These are phyloP conservation scores for Penicillium frequentans DNA, from an alignment of 2,329 filamentous ascomycete genomes.

Conservation along the genomic window DNA sequence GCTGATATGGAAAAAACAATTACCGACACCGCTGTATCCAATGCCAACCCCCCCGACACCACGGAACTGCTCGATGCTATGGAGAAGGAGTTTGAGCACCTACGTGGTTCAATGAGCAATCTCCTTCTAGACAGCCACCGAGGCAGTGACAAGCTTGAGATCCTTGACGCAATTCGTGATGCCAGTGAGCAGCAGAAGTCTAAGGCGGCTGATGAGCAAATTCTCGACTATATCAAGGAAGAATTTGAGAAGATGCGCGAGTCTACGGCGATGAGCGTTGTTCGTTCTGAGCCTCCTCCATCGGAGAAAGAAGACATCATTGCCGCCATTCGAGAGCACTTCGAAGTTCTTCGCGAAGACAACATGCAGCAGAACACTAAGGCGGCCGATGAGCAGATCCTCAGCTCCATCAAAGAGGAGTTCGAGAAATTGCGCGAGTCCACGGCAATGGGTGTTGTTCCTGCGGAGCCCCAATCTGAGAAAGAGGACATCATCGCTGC, in stretches of 20 bases:
- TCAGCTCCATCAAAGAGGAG: constrained; percentile 78
- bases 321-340: constrained; percentile 59
- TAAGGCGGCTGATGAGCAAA: constrained; percentile 27
- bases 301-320: constrained; percentile 60
- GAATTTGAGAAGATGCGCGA: constrained; percentile 64
- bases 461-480: constrained; percentile 26
- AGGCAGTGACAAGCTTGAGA: constrained; percentile 59
- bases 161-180: constrained; percentile 61
- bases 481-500: constrained; percentile 64
- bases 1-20: constrained; percentile 57
- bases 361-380: constrained; percentile 52
- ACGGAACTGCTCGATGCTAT: constrained; percentile 70
- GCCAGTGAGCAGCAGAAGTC: constrained; percentile 32
- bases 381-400: constrained; percentile 75
- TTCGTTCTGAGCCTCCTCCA: constrained; percentile 13
- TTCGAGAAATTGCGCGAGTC: constrained; percentile 60
- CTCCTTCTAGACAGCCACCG: constrained; percentile 63
- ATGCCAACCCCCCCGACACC: constrained; percentile 55
- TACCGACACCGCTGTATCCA: constrained; percentile 42
- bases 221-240: constrained; percentile 52
- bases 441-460: constrained; percentile 31
- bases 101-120: constrained; percentile 74
- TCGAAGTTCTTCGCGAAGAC: constrained; percentile 49
- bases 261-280: constrained; percentile 30
- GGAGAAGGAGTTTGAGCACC: constrained; percentile 77